These are phyloP conservation scores for Blastocystis sp. DNA, from an alignment of 352 stramenopile species.

Conservation along the genomic window DNA sequence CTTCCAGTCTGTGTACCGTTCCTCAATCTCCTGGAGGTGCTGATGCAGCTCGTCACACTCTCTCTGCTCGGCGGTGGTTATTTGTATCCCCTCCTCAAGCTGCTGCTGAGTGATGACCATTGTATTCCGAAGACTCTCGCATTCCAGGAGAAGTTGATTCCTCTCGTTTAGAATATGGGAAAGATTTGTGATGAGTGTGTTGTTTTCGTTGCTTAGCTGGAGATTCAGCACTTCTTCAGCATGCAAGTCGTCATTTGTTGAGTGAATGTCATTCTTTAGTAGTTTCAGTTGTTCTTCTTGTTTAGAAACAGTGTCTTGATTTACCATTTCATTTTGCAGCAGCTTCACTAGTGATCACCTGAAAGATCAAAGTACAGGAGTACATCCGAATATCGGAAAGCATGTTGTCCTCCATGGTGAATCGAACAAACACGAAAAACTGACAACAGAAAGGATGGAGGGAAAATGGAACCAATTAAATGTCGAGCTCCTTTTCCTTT, in stretches of 20 bases:
- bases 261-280: neutral
- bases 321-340: conserved; percentile 45
- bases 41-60: neutral
- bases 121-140: conserved; percentile 27
- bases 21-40: neutral
- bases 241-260: neutral
- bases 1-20: neutral
- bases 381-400: conserved; percentile 53
- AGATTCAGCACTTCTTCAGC: conserved; percentile 9
- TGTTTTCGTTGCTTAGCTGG: conserved; percentile 28
- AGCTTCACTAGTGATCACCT: neutral
- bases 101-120: neutral
- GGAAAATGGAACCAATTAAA: conserved; percentile 33
- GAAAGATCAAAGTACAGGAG: neutral
- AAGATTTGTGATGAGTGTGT: conserved; percentile 40
- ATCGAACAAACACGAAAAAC: neutral
- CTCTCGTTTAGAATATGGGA: conserved; percentile 38
- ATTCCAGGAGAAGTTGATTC: conserved; percentile 32
- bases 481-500: conserved; percentile 46
- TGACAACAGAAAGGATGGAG: conserved; percentile 2
- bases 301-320: conserved; percentile 46
- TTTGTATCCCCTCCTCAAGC: neutral
- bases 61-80: neutral
- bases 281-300: conserved; percentile 15
- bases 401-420: conserved; percentile 21